phyloP scores from a whole-genome alignment of 2,329 filamentous ascomycete species.

The Teratosphaeria nubilosa region DNA sequence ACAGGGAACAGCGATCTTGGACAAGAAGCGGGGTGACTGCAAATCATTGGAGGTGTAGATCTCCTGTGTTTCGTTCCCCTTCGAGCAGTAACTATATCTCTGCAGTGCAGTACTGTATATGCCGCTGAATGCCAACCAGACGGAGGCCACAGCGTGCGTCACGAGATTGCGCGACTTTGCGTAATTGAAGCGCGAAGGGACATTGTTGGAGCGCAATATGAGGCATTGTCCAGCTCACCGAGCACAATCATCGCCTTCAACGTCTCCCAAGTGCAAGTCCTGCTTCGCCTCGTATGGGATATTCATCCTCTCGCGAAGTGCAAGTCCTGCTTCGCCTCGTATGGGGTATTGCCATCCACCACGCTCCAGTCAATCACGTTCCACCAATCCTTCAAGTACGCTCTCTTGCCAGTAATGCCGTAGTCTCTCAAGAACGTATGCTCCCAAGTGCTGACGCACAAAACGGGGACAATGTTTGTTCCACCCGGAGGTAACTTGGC shows the following conservation, averaged over 20 bases:
- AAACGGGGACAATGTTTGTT: constrained; percentile 59
- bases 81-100: not conserved
- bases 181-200: too few relatives aligned
- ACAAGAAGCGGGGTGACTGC: too few relatives aligned
- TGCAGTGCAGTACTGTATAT: not conserved
- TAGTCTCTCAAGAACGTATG: constrained; percentile 85
- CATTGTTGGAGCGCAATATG: too few relatives aligned
- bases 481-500: constrained; percentile 51
- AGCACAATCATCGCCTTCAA: not conserved
- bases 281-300: constrained; percentile 4
- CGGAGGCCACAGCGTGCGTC: not conserved
- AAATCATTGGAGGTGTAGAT: not conserved
- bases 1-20: not conserved
- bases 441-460: constrained; percentile 95
- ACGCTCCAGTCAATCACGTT: constrained; percentile 71
- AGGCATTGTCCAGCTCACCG: too few relatives aligned
- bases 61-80: not conserved
- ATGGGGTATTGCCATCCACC: constrained; percentile 36
- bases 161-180: not conserved
- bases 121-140: not conserved
- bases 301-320: not conserved
- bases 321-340: constrained; percentile 2
- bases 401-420: constrained; percentile 62
- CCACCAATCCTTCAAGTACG: constrained; percentile 79
- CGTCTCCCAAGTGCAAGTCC: not conserved